Base-by-base conservation (phyloP, 2,329 filamentous ascomycete genomes). In the Acrodontium crateriforme region DNA sequence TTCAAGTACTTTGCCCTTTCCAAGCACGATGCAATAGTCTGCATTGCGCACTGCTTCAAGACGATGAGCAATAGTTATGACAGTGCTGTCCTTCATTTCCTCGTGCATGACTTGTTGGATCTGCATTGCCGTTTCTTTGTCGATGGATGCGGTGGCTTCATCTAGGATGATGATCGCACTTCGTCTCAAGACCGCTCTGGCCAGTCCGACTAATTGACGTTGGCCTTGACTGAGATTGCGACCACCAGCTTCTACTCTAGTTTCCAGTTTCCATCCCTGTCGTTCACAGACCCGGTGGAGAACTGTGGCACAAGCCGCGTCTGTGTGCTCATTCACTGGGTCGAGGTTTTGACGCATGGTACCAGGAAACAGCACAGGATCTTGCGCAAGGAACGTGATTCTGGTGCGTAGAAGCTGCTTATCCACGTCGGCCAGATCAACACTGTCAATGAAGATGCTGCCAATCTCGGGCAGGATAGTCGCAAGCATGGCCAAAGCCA, bases 361-460 rank as follows among this genome's bases (percentile, higher is more conserved):
- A 2, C 72, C 72, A 0, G 70, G 66, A 46, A 78, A 77, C 3
- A 78, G 60, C 0, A 78, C 65, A 0, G 73, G 72, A 27, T 78
- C 74, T 46, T 78, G 74, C 0, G 73, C 71, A 5, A 78, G 63
- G 49, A 78, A 77, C 0, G 71, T 76, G 13, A 78, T 58, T n/a
- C 72, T 56, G 8, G 62, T 65, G 11, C 74, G 69, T 1, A 78
- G 59, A 0, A 64, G 58, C 43, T 75, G 67, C 9, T 63, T 71
- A 37, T 65, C 61, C 8, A 77, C 68, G 15, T 62, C 60, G 0
- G 68, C 58, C 18, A 76, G 66, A 36, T 78, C 68, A 10, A 77
- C 59, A 13, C 59, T 61, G 40, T 77, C 74, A 28, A 78, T 63
- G 3, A 65, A 39, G 23, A 78, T 75, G 3, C 54, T 54, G 4